Base-by-base conservation (phyloP, 2,329 filamentous ascomycete genomes). In the Hymenotorrendiella dingleyae region DNA sequence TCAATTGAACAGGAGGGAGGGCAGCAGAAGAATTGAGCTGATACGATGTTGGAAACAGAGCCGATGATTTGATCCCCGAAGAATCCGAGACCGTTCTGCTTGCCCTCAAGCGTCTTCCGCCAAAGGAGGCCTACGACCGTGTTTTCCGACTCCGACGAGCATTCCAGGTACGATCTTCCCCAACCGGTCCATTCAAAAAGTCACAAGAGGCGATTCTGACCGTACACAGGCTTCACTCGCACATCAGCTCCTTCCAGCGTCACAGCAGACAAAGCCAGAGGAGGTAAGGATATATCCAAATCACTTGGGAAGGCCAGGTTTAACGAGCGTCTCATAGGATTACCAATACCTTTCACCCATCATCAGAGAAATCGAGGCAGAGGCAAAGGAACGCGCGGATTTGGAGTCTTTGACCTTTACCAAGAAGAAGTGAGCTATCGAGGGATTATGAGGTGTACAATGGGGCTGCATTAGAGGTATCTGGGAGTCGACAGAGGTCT, bases 111-210 rank as follows among this genome's bases (percentile, higher is more conserved):
- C 88, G 93, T 66, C 85, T 98, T 50, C 80, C 86, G 45, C 78
- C 87, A 61, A 87, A 94, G 75, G 87, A 93, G 66, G 78, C 83
- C 61, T 97, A 97, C 73, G 93, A 98, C 74, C 91, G 93, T 67
- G 81, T 97, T 66, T 98, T 89, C 83, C 90, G 93, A 64, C 80
- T 98, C 69, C 87, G 93, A 72, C 83, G 93, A 70, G 91, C 93
- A 61, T 82, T 94, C 71, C 93, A 98, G 77, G 82, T 86, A 71
- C 53, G 64, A 23, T 51, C 8, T 19, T 9, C 14, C 21, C 2
- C 11, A 24, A 16, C 12, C 23, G 4, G 4, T 14, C 16, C 26
- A 16, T 19, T 7, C 16, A 4, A 12, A 26, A n/a, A n/a, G 14
- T n/a, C 5, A 12, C 17, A 9, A 22, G 21, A 36, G 10, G 16